Evolutionary conservation across 2,329 filamentous ascomycete genomes (phyloP), one percentile per base, ranked within the genome.

Genomic region (Aspergillus terreus): DNA sequence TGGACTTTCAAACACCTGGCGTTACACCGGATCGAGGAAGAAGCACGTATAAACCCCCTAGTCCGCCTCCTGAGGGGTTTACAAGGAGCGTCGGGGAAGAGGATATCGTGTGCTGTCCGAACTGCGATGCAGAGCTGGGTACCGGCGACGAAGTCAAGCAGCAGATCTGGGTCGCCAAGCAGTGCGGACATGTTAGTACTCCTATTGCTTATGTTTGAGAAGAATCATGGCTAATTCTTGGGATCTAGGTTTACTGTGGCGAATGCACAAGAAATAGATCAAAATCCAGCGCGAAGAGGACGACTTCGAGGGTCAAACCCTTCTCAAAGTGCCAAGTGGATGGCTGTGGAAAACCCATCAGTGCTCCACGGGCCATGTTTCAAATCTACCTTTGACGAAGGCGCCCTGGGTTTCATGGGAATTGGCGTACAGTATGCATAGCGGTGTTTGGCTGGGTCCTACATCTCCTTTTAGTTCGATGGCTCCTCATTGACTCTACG

Each of bases 111-210:
- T 79, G 96, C 1, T 99, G 94, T 67, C 89, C 92, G 0, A 89
- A 89, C 52, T 99, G 94, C 62, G 85, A 87, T 15, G 81, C 88
- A 52, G 92, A 97, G 71, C 75, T 99, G 14, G 87, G 90, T 5
- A 84, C 86, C 46, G 88, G 91, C 12, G 83, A 79, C 49, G 77
- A 79, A 25, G 67, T 76, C 32, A 91, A 95, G 71, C 85, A 89
- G 65, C 88, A 96, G 63, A 92, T 97, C 56, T 97, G 92, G 91
- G 87, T 94, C 1, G 80, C 94, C 33, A 96, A 92, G 71, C 81
- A 81, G 47, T 99, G 94, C 68, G 94, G 94, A 58, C 94, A 99
- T 75, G 94, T 97, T 80, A 70, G 82, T 77, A 41, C 38, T 23
- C 23, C 11, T 21, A 7, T 38, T 14, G 21, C 30, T 10, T 4